Base-by-base conservation (phyloP, 108 stramenopile genomes). In the Cyclotella baltica region DNA sequence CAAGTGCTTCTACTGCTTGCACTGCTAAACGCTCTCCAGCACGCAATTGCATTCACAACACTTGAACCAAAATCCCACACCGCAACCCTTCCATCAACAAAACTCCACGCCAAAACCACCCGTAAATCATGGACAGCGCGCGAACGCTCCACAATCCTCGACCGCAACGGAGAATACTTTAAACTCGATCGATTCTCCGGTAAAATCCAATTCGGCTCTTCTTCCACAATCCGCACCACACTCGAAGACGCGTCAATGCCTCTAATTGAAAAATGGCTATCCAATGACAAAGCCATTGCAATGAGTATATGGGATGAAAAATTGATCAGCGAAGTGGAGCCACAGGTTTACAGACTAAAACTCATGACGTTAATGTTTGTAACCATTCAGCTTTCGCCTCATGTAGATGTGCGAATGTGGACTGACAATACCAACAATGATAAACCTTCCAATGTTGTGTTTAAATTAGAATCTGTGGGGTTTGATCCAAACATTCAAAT, bases 301-400 rank as follows among this genome's bases (percentile, higher is more conserved):
- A 62, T 80, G 66, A 80, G 81, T 23, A 91, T 94, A 46, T 94
- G 93, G 90, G 91, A 92, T 51, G 81, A 85, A 65, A 71, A 80
- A 22, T 62, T 93, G 61, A 86, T 88, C 34, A 63, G 36, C 18
- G 88, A 88, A 22, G 33, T 88, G 43, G 81, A 80, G 22, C 66
- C 89, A 10, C 63, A 73, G 34, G 73, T 89, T 8, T 94, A 88
- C 70, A 77, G 88, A 53, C 64, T 94, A 40, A 88, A 89, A 70
- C 62, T 88, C 30, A 94, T 94, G 93, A 88, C 80, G 31, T 67
- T 94, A 30, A 88, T 90, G 86, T 94, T 94, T 70, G 88, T 94
- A 16, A 92, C 93, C 3, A 81, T 94, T 20, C 82, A 89, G 61
- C 78, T 92, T 23, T 69, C 86, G 15, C 93, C 93, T 8, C 81